Conservation (phyloP, 306 rosid genomes). For the Vicia sativa region DNA sequence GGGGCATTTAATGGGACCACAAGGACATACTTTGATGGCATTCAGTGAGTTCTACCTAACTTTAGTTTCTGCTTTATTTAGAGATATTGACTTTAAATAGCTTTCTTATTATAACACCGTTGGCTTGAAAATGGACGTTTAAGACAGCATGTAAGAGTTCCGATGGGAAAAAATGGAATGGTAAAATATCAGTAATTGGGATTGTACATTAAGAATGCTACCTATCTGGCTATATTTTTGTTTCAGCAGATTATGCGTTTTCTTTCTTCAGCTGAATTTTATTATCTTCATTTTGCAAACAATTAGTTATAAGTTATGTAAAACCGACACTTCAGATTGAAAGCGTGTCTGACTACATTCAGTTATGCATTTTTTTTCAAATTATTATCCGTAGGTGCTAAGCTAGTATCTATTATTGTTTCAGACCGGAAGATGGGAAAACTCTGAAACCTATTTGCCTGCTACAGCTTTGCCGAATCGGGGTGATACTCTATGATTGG, state of each 20-base stretch:
- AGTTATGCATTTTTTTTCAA: not conserved
- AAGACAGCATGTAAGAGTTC: conserved; percentile 5
- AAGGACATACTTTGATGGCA: conserved; percentile 89
- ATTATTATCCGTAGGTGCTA: conserved; percentile 1
- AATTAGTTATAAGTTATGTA: too few relatives aligned
- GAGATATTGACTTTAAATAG: not conserved
- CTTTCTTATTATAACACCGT: not conserved
- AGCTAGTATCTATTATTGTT: conserved; percentile 37
- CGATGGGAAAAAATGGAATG: conserved; percentile 21
- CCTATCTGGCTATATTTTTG: too few relatives aligned
- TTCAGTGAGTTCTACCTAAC: conserved; percentile 73
- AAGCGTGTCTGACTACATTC: not conserved
- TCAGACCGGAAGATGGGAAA: conserved; percentile 89
- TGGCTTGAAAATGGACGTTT: not conserved
- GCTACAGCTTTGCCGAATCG: conserved; percentile 83
- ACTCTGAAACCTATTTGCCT: conserved; percentile 75
- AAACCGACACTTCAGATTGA: not conserved
- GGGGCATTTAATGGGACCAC: conserved; percentile 99
- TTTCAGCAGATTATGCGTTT: conserved; percentile 7
- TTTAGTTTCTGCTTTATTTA: conserved; percentile 5
- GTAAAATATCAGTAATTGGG: conserved; percentile 2
- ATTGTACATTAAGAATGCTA: not conserved
- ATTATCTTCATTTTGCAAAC: not conserved
- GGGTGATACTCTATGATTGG: conserved; percentile 92
- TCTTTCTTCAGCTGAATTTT: conserved; percentile 11